phyloP scores from a whole-genome alignment of 371 early-diverging fungal genomes.

The Phascolomyces articulosus region DNA sequence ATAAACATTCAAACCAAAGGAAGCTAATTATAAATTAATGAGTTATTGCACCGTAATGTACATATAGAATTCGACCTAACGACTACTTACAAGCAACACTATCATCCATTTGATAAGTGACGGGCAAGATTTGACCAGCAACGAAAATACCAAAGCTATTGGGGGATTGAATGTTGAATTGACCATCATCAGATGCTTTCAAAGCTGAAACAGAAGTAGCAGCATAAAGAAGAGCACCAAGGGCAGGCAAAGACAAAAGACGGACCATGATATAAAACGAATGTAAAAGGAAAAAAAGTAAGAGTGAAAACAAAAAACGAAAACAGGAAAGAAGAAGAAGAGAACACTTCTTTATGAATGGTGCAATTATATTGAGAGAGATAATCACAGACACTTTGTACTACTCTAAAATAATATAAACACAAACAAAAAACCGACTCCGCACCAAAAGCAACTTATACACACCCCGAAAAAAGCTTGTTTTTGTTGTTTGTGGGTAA shows the following conservation, averaged over 20 bases:
- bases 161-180: slow-evolving; percentile 44
- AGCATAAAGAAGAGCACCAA: slow-evolving; percentile 1
- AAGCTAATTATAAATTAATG: too few species aligned
- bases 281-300: too few species aligned
- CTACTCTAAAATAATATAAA: not conserved
- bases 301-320: not conserved
- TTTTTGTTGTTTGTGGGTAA: too few species aligned
- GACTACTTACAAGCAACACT: slow-evolving; percentile 14
- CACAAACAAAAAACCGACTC: not conserved
- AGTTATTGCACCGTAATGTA: too few species aligned
- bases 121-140: slow-evolving; percentile 46
- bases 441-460: not conserved
- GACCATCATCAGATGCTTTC: slow-evolving; percentile 10
- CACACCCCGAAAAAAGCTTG: not conserved
- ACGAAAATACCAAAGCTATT: slow-evolving; percentile 39
- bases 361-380: not conserved
- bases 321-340: not conserved
- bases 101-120: slow-evolving; percentile 34
- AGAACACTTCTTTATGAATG: not conserved
- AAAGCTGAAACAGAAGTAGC: not conserved
- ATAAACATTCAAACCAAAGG: slow-evolving; percentile 34
- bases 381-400: slow-evolving; percentile 1
- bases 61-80: too few species aligned
- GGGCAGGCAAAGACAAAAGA: slow-evolving; percentile 6
- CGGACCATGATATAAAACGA: slow-evolving; percentile 1